Base-by-base conservation (phyloP, 495 filamentous ascomycete genomes). In the Hypoxylon crocopeplum region DNA sequence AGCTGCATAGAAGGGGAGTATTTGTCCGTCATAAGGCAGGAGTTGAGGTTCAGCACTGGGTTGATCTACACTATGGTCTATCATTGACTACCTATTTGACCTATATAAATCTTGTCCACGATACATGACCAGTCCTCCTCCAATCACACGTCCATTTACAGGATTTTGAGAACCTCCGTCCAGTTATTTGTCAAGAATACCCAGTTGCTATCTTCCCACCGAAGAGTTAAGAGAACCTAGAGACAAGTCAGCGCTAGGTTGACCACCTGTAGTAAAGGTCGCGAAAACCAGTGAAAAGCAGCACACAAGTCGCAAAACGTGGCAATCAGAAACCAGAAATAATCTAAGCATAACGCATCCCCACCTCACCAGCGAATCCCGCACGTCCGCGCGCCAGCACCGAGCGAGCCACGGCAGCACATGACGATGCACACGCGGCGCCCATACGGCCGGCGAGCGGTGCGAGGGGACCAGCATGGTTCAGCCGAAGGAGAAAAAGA, bases 251-350 rank as follows among this genome's bases (percentile, higher is more conserved):
- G 51, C 44, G 10, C n/a, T n/a, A 3, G 12, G 24, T 27, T 34
- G 5, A 7, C 12, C n/a, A 3, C n/a, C n/a, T 10, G 32, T 34
- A 36, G 4, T 29, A 29, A 25, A 40, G 36, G 34, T 41, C 0
- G 41, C 42, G 17, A 50, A 32, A 50, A 44, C 25, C 8, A 58
- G 17, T 46, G 33, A 49, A 49, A 55, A 50, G 4, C 30, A 65
- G 13, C 37, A 48, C 59, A 41, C 56, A 36, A 34, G 39, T 33
- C 47, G 38, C 36, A 45, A 48, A 56, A 48, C 8, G n/a, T n/a
- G 34, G 33, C 45, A 58, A 62, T 79, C 77, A 79, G 77, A 79
- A 79, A 79, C 77, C 77, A 62, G n/a, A n/a, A 74, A 70, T 62
- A 41, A 56, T 77, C 56, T 78, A 76, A 79, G 75, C 77, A 79